phyloP scores from a whole-genome alignment of 768 basidiomycete species.

The Neoboletus magnificus region DNA sequence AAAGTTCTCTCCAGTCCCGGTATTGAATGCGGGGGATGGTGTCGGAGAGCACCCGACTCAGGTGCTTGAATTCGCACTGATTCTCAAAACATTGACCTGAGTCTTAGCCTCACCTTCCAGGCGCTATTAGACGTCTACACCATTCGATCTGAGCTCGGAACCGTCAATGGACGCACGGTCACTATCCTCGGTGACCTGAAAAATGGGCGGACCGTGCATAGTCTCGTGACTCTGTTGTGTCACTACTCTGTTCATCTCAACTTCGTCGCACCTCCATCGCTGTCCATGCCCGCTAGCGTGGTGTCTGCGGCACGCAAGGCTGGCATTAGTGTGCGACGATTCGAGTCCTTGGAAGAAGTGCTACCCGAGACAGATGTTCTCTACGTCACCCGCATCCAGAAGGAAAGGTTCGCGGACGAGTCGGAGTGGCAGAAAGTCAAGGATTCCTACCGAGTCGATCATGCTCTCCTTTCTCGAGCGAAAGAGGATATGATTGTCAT shows the following conservation, averaged over 20 bases:
- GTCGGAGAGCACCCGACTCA: constrained; percentile 97
- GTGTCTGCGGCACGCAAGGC: constrained; percentile 81
- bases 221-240: constrained; percentile 86
- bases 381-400: constrained; percentile 95
- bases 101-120: constrained; percentile 35
- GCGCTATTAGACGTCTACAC: constrained; percentile 88
- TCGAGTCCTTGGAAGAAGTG: constrained; percentile 89
- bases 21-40: constrained; percentile 97
- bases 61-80: constrained; percentile 40
- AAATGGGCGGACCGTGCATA: constrained; percentile 97
- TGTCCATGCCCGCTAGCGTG: constrained; percentile 87
- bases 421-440: constrained; percentile 88
- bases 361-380: constrained; percentile 91
- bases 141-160: constrained; percentile 96
- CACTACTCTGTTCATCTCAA: constrained; percentile 93
- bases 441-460: constrained; percentile 90
- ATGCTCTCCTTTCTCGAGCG: constrained; percentile 86
- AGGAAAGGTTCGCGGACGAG: constrained; percentile 82
- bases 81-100: neutral
- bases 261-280: constrained; percentile 85
- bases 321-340: constrained; percentile 72
- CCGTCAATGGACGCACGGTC: constrained; percentile 93
- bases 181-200: constrained; percentile 94
- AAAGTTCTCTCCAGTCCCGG: constrained; percentile 91
- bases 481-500: constrained; percentile 99